Evolutionary conservation across 2,329 filamentous ascomycete species (phyloP).

Genomic region (Canariomyces notabilis): DNA sequence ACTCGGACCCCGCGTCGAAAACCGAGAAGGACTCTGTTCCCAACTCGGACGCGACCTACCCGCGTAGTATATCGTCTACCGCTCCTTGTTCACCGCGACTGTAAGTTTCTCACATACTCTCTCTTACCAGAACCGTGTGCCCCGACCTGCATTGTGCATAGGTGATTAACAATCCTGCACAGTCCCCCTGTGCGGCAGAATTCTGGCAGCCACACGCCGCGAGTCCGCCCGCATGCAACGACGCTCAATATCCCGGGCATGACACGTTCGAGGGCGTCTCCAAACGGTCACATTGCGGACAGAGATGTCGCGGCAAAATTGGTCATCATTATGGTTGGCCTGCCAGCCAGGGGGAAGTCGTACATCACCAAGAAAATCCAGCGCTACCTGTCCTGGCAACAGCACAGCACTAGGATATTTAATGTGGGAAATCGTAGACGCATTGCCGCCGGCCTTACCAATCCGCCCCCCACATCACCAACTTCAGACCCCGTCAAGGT

Average conservation of each 20-base stretch:
- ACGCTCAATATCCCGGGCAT: constrained; percentile 95
- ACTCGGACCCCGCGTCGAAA: constrained; percentile 32
- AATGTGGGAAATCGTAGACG: constrained; percentile 92
- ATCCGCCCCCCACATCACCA: constrained; percentile 27
- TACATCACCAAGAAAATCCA: constrained; percentile 99
- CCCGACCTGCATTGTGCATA: not conserved
- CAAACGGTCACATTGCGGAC: constrained; percentile 88
- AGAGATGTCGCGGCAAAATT: constrained; percentile 94
- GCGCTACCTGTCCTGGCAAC: constrained; percentile 92
- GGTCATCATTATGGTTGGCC: constrained; percentile 95
- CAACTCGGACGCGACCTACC: constrained; percentile 49
- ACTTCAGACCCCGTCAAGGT: constrained; percentile 30
- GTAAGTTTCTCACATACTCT: constrained; percentile 37
- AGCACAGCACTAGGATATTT: constrained; percentile 94
- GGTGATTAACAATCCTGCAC: constrained; percentile 15
- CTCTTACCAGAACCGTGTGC: not conserved
- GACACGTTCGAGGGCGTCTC: constrained; percentile 91
- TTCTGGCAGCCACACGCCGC: constrained; percentile 71
- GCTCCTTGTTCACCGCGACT: constrained; percentile 55
- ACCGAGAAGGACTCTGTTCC: constrained; percentile 28
- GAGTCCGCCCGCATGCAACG: constrained; percentile 76
- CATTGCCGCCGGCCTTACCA: constrained; percentile 60
- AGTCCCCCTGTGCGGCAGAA: constrained; percentile 67
- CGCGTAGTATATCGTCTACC: constrained; percentile 53
- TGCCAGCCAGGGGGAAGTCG: constrained; percentile 92